phyloP scores from a whole-genome alignment of 257 asterid genomes.

The Penstemon newberryi region DNA sequence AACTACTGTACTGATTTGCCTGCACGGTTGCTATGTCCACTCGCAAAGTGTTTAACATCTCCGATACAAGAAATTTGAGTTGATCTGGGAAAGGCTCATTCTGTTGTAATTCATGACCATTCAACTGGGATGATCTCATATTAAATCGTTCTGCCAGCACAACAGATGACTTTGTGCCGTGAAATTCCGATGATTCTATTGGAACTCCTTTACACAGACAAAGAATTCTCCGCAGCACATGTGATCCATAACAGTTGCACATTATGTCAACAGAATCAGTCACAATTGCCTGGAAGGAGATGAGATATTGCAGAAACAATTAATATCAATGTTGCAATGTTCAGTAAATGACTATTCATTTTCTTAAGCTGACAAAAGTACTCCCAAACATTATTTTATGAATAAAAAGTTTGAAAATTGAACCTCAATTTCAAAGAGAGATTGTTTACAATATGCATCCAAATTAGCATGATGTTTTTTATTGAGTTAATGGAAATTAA shows the following conservation, averaged over 20 bases:
- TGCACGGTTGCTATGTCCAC: constrained; percentile 55
- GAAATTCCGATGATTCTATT: constrained; percentile 69
- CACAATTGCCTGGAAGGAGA: constrained; percentile 56
- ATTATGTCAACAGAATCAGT: constrained; percentile 67
- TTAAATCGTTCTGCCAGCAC: constrained; percentile 81
- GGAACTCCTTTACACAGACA: constrained; percentile 88
- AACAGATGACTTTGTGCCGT: constrained; percentile 58
- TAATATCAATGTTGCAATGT: constrained; percentile 1
- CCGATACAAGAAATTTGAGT: constrained; percentile 58
- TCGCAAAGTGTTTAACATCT: constrained; percentile 59
- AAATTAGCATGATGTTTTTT: neutral
- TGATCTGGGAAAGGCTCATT: constrained; percentile 63
- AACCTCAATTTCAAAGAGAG: too few species aligned
- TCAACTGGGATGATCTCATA: constrained; percentile 44
- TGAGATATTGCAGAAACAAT: constrained; percentile 16
- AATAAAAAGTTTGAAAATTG: too few species aligned
- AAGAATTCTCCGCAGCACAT: constrained; percentile 85
- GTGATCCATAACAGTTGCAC: constrained; percentile 96
- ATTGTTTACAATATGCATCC: too few species aligned
- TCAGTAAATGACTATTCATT: neutral
- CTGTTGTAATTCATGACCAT: constrained; percentile 35
- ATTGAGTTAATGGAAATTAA: neutral
- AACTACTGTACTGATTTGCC: constrained; percentile 74
- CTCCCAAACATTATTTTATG: neutral
- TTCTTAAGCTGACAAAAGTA: constrained; percentile 11